Evolutionary conservation across 768 basidiomycete species (phyloP), one percentile per base, ranked within the genome.

Genomic region (Solioccasus polychromus): DNA sequence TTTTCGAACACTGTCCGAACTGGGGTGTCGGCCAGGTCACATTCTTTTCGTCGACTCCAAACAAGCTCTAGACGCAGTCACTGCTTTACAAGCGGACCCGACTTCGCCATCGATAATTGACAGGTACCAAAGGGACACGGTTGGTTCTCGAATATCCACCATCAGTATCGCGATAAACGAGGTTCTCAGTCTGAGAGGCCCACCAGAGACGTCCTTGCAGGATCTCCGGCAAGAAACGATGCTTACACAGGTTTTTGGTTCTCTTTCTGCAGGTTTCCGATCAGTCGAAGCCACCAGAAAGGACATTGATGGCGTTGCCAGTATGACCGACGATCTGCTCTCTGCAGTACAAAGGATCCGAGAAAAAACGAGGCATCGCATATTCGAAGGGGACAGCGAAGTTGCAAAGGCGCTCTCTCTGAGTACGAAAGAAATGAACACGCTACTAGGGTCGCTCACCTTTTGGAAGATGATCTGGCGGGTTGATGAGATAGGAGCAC

Each of bases 61-160:
- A 35, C 79, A 80, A 29, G 86, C 86, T 0, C 47, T 82, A 10
- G 60, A 62, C 1, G 86, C 82, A 3, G 68, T 84, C 6, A 65
- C 65, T 25, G 52, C 68, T 20, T 64, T 90, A 26, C 73, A 70
- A 48, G 53, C 70, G 8, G 64, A 77, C 34, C 69, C 76, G 1
- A 63, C 62, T 4, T 78, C 78, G 1, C 50, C 77, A 12, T 53
- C 69, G 3, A 72, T 77, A 25, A 72, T 89, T 12, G 81, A 87
- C 48, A 71, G 68, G 47, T 90, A 80, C 62, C 84, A 87, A 56
- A 74, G 79, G 49, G 74, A 80, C 8, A 80, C 77, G 46, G 58
- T 77, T 19, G 75, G 69, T 7, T 89, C 87, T 17, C 69, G 72
- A n/a, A 61, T 88, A 22, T 75, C 82, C 8, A 57, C 67, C 19